These are phyloP conservation scores for Thermothelomyces thermophilus DNA, from an alignment of 2,329 filamentous ascomycete genomes.

Conservation along the genomic window DNA sequence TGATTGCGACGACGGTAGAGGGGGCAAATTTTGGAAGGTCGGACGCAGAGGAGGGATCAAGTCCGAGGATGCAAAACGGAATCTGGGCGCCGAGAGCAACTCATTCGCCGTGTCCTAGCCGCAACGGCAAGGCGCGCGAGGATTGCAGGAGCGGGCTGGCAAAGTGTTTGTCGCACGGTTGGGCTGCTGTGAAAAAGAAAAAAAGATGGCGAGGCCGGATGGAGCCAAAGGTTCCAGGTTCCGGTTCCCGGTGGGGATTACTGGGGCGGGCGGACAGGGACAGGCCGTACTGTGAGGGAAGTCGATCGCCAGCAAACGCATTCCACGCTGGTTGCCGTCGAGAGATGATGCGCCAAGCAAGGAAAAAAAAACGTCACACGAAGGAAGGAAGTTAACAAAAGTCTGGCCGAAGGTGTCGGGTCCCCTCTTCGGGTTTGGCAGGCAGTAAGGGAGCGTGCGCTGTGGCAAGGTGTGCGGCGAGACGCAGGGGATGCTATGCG, in stretches of 20 bases:
- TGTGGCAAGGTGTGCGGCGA: slow-evolving; percentile 12
- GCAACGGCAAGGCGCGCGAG: slow-evolving; percentile 12
- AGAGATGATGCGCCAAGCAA: slow-evolving; percentile 12
- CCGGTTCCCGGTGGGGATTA: slow-evolving; percentile 19
- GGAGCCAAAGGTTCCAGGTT: slow-evolving; percentile 15
- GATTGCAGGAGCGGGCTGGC: slow-evolving; percentile 9
- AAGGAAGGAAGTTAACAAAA: slow-evolving; percentile 5
- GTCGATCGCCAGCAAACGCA: slow-evolving; percentile 21
- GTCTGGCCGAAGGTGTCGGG: slow-evolving; percentile 6
- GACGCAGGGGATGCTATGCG: slow-evolving; percentile 2
- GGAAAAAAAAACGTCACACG: neutral
- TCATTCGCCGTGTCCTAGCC: slow-evolving; percentile 16
- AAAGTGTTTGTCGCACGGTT: slow-evolving; percentile 12
- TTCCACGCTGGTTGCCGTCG: slow-evolving; percentile 10
- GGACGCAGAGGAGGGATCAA: slow-evolving; percentile 7
- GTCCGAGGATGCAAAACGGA: slow-evolving; percentile 2
- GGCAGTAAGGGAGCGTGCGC: neutral
- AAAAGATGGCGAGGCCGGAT: slow-evolving; percentile 18
- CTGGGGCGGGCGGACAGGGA: slow-evolving; percentile 23
- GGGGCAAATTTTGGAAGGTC: neutral
- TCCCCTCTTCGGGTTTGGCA: slow-evolving; percentile 4
- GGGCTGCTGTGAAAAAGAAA: slow-evolving; percentile 12
- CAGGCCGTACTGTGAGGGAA: slow-evolving; percentile 24
- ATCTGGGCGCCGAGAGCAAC: slow-evolving; percentile 4
- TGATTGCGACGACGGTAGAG: slow-evolving; percentile 23